Evolutionary conservation across 495 filamentous ascomycete species (phyloP), one percentile per base, ranked within the genome.

Genomic region (Annulohypoxylon nitens): DNA sequence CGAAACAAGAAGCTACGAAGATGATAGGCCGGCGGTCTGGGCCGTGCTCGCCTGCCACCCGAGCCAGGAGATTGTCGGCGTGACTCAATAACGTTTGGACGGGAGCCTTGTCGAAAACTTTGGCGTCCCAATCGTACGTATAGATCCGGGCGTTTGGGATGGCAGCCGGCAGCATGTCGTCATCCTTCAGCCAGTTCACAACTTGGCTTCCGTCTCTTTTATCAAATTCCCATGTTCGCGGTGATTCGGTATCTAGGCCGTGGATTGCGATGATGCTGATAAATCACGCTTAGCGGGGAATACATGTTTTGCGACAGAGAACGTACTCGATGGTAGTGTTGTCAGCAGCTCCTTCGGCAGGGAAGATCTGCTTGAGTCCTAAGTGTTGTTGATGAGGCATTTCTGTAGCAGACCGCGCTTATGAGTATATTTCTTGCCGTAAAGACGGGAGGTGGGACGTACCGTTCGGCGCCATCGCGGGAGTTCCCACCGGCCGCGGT

Each of bases 151-250:
- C 70, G 2, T 69, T 54, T 7, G 74, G 72, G 0, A 77, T 34
- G 16, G 33, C 61, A 33, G 50, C 33, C 0, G 78, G 75, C 8
- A 82, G 71, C 75, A 80, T 78, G 9, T 77, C 26, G n/a, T 30
- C 25, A 67, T 80, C 74, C 43, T 66, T 23, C 3, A 80, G 65
- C 79, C 78, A 82, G 51, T 81, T 72, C 9, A 80, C 68, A 12
- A 12, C 9, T 9, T 26, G 18, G 25, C 37, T 25, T 23, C 58
- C 62, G 10, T 62, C 63, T 39, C 63, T 71, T 50, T 70, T 61
- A 11, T 47, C 45, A n/a, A 41, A 30, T 30, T 30, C 55, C 75
- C 41, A 41, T 16, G 43, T 45, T 33, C 39, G 20, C 6, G 12
- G 18, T 16, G 78, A 75, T 10, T 68, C 37, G 12, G 76, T 75